These are phyloP conservation scores for Pseudogymnoascus sp. DNA, from an alignment of 2,329 filamentous ascomycete genomes.

Conservation along the genomic window DNA sequence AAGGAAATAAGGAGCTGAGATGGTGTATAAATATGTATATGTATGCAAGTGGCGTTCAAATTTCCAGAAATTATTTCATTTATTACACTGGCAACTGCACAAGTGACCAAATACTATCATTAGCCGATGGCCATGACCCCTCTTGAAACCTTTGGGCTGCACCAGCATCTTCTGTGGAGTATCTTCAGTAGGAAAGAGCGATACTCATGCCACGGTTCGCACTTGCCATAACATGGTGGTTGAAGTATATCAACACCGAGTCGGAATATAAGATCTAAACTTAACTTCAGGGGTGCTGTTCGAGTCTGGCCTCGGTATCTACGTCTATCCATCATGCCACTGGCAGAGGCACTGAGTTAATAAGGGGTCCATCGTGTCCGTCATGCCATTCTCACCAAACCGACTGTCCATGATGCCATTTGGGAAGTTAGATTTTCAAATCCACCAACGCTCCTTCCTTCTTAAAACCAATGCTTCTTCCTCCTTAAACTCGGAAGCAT, in stretches of 20 bases:
- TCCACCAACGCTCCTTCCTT: background rate
- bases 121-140: background rate
- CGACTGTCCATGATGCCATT: background rate
- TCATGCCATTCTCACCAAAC: background rate
- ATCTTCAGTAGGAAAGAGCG: background rate
- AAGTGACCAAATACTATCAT: background rate
- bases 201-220: background rate
- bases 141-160: background rate
- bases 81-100: background rate
- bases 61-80: background rate
- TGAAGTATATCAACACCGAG: background rate
- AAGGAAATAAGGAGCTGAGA: slow-evolving; percentile 15
- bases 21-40: slow-evolving; percentile 12
- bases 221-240: background rate
- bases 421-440: background rate
- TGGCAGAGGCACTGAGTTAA: background rate
- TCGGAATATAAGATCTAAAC: background rate
- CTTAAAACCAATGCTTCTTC: background rate
- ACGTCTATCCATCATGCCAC: background rate
- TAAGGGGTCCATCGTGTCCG: background rate
- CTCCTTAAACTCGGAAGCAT: background rate
- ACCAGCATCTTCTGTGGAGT: background rate
- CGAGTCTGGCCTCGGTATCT: background rate
- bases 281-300: background rate
- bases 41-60: slow-evolving; percentile 2